Evolutionary conservation across 371 early-diverging fungal genomes (phyloP), one percentile per base, ranked within the genome.

Genomic region (Smittium culicis): DNA sequence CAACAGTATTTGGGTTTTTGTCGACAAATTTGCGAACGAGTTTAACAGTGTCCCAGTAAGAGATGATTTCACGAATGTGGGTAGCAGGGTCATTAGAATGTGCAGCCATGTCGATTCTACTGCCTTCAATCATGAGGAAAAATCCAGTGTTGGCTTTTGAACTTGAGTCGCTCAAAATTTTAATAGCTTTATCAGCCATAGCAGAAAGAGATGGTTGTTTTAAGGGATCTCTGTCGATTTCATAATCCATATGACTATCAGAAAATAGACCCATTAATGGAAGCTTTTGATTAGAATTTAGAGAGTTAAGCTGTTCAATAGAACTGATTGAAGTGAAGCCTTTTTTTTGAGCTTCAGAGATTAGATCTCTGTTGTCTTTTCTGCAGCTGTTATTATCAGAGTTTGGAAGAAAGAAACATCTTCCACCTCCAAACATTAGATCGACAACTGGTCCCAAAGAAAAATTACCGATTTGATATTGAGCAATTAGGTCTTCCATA

Each of bases 81-180:
- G 92, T 79, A 0, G 89, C 92, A 0, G 94, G 87, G 71, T 97
- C 98, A 71, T 95, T 95, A 65, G 86, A 86, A 71, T 71, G 78
- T 0, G 69, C 74, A 0, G 71, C 71, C 64, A 74, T 68, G 63
- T 73, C 89, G 60, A 97, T 97, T 24, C 93, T 78, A 66, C 89
- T 88, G 0, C 98, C 96, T 78, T 96, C 98, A 71, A 97, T 85
- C 93, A 97, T 89, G 61, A 97, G 67, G 69, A 97, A 94, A 78
- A 96, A 97, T 0, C 96, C 94, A 1, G 82, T 78, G 17, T 83
- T 77, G 3, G 70, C 64, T 1, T 70, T 34, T 14, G 69, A 58
- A 0, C 82, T 73, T 16, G 82, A 74, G 0, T 65, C 33, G 34
- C 78, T 77, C 8, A 95, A 75, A 1, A 91, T 69, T 17, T 82